phyloP scores from a whole-genome alignment of 2,329 filamentous ascomycete genomes.

The Tolypocladium album region DNA sequence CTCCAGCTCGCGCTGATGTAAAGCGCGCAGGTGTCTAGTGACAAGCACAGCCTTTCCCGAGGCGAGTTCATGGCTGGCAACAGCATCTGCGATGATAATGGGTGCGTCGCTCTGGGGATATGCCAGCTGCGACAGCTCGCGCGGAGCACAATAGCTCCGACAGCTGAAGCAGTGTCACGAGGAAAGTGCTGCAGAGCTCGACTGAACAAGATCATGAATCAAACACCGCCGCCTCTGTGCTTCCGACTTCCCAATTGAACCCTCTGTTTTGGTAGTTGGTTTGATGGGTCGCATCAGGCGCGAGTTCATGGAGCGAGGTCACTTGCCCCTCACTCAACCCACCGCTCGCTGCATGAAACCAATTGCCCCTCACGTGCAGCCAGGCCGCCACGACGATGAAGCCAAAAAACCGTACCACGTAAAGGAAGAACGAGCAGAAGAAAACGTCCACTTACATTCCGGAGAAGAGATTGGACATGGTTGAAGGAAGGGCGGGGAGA shows the following conservation, averaged over 20 bases:
- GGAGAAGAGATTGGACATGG: conserved; percentile 51
- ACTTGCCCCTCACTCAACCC: conserved; percentile 8
- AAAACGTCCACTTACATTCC: conserved; percentile 42
- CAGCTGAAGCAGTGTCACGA: neutral
- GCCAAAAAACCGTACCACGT: neutral
- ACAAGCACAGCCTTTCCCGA: neutral
- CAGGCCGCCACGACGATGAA: neutral
- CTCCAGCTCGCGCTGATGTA: neutral
- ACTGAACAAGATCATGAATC: neutral
- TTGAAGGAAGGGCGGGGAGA: conserved; percentile 9
- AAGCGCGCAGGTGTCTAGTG: neutral
- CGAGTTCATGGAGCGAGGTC: neutral
- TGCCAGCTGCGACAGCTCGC: neutral
- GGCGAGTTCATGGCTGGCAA: neutral
- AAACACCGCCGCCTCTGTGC: neutral
- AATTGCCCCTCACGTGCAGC: neutral
- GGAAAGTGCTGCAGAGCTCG: neutral
- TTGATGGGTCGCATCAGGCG: neutral
- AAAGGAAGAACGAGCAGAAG: neutral
- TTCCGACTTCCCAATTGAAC: neutral
- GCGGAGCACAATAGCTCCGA: neutral
- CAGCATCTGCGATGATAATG: neutral
- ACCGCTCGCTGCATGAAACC: neutral
- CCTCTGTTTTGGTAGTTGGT: neutral
- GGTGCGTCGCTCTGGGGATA: neutral